Percentiles rank a stretch among this genome's conserved stretches.
These are phyloP conservation scores for Orychophragmus violaceus DNA, from an alignment of 345 rosid genomes.

Conservation along the genomic window DNA sequence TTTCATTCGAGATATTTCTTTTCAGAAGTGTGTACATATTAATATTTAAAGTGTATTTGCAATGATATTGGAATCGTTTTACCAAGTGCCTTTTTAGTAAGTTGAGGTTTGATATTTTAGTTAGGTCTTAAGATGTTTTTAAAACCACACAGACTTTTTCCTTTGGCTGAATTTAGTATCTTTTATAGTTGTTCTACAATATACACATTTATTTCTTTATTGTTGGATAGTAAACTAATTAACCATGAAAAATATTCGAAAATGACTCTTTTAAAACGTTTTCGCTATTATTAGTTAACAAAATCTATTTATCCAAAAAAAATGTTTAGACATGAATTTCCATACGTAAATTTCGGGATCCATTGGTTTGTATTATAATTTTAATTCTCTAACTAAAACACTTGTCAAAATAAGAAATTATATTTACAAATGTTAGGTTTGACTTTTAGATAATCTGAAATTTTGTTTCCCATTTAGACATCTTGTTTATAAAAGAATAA, in stretches of 20 bases:
- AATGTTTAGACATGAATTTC: background rate
- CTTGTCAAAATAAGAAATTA: background rate
- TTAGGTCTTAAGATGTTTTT: background rate
- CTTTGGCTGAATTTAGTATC: background rate
- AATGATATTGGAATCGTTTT: conserved; percentile 13
- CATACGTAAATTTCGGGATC: no score
- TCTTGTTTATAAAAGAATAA: no score
- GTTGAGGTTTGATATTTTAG: background rate
- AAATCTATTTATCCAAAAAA: background rate
- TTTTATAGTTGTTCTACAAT: background rate
- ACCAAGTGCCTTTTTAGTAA: background rate
- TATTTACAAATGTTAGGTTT: background rate
- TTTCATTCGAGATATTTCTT: background rate
- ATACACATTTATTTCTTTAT: background rate
- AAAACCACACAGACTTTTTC: background rate
- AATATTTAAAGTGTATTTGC: conserved; percentile 10
- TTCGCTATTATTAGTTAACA: background rate
- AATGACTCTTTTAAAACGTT: background rate
- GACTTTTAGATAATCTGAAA: no score
- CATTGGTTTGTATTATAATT: background rate
- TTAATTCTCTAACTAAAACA: background rate
- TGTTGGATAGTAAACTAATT: background rate
- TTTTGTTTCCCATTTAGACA: no score
- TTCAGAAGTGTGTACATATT: conserved; percentile 23
- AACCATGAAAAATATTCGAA: background rate